Evolutionary conservation across 2,329 filamentous ascomycete species (phyloP).

Genomic region (Cadophora malorum): DNA sequence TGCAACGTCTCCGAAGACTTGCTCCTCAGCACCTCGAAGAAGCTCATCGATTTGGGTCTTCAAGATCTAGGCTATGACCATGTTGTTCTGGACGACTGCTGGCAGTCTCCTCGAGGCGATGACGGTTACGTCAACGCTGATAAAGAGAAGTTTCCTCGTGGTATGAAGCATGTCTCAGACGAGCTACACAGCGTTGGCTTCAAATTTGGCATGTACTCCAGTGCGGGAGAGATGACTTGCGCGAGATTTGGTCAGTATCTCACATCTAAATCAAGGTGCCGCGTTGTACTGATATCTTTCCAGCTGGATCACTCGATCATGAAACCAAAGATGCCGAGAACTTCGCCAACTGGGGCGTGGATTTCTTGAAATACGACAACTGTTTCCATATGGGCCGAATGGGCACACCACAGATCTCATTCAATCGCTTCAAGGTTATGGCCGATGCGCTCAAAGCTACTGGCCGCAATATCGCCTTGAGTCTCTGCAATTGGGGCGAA

Average conservation of each 20-base stretch:
- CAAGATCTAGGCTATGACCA: conserved; percentile 60
- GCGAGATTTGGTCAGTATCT: conserved; percentile 37
- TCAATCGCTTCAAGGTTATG: conserved; percentile 43
- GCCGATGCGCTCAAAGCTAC: conserved; percentile 43
- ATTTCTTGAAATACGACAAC: conserved; percentile 60
- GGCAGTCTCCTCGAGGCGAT: conserved; percentile 47
- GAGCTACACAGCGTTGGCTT: conserved; percentile 48
- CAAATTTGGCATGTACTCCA: conserved; percentile 51
- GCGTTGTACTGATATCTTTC: conserved; percentile 39
- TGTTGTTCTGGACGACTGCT: conserved; percentile 60
- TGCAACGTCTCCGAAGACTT: conserved; percentile 56
- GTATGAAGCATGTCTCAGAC: conserved; percentile 50
- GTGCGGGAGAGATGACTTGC: conserved; percentile 44
- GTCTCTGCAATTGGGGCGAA: conserved; percentile 54
- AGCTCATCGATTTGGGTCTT: conserved; percentile 54
- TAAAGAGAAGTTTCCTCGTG: conserved; percentile 50
- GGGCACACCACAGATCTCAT: conserved; percentile 43
- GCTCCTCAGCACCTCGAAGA: conserved; percentile 53
- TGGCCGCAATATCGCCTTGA: conserved; percentile 44
- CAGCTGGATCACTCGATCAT: conserved; percentile 41
- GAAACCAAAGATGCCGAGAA: conserved; percentile 57
- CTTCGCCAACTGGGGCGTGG: conserved; percentile 57
- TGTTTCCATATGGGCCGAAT: conserved; percentile 59
- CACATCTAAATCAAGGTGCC: neutral
- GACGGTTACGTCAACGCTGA: conserved; percentile 45